Evolutionary conservation across 208 protist species (phyloP).

Genomic region (Perkinsela sp.): DNA sequence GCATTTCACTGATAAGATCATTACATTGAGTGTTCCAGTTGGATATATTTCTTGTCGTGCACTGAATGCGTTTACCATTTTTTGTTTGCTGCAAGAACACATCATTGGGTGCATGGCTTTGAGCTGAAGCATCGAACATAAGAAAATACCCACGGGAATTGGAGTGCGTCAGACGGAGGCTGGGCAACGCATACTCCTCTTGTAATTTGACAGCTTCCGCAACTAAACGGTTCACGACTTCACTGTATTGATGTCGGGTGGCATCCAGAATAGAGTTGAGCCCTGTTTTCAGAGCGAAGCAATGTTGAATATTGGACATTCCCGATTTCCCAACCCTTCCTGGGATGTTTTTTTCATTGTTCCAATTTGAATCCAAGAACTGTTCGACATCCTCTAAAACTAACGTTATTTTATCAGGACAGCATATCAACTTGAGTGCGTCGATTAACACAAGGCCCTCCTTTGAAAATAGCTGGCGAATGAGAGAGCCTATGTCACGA

Average conservation of each 20-base stretch:
- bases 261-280: constrained; percentile 20
- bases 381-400: neutral
- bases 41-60: neutral
- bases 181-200: constrained; percentile 10
- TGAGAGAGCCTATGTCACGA: neutral
- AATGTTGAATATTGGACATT: constrained; percentile 16
- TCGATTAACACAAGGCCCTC: neutral
- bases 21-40: neutral
- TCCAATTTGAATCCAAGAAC: neutral
- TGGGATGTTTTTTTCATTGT: neutral
- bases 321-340: neutral
- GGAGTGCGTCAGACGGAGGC: constrained; percentile 24
- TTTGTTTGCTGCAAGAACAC: neutral
- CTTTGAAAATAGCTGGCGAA: neutral
- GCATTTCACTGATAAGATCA: neutral
- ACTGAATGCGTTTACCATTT: neutral
- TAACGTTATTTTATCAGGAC: neutral
- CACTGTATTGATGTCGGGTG: constrained; percentile 17
- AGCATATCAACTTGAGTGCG: neutral
- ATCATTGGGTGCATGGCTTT: neutral
- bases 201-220: constrained; percentile 12
- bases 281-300: constrained; percentile 22
- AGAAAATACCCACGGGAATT: constrained; percentile 19
- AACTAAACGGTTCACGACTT: constrained; percentile 17
- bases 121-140: constrained; percentile 10